Conservation (phyloP, 495 filamentous ascomycete species). For the Cryomyces minteri region DNA sequence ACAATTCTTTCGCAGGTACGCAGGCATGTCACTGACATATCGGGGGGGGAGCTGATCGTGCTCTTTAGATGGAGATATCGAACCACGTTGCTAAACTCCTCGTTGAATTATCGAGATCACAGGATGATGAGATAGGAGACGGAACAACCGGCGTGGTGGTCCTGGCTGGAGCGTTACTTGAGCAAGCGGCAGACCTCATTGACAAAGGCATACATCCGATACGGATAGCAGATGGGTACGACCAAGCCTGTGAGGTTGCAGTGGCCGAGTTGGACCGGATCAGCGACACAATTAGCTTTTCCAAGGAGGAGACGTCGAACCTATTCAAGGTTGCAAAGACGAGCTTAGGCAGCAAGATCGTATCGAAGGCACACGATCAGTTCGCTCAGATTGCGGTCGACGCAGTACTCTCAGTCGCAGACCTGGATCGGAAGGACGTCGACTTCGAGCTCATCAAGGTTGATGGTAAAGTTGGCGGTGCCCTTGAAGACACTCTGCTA, state of each 20-base stretch:
- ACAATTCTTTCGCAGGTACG: conserved; percentile 78
- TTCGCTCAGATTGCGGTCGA: conserved; percentile 96
- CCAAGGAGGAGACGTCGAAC: conserved; percentile 56
- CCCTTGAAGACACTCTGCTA: conserved; percentile 85
- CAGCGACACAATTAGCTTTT: conserved; percentile 78
- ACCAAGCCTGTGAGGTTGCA: conserved; percentile 91
- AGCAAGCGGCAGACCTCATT: conserved; percentile 95
- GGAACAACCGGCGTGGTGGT: conserved; percentile 98
- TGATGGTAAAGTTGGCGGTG: conserved; percentile 90
- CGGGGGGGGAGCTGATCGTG: not conserved
- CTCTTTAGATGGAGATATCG: conserved; percentile 75
- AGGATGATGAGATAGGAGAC: conserved; percentile 98
- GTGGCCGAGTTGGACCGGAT: conserved; percentile 82
- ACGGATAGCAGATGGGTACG: conserved; percentile 93
- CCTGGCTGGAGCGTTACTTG: conserved; percentile 80
- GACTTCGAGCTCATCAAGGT: conserved; percentile 99
- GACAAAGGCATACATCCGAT: conserved; percentile 99
- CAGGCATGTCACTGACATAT: not conserved
- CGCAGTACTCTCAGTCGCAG: conserved; percentile 89
- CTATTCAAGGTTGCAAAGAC: conserved; percentile 88
- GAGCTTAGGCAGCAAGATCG: conserved; percentile 95
- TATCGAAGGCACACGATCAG: conserved; percentile 96
- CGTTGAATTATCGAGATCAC: conserved; percentile 95
- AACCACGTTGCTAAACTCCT: conserved; percentile 96
- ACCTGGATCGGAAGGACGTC: conserved; percentile 90